Percentiles rank a stretch among this genome's conserved stretches.
Conservation (phyloP, 352 stramenopile genomes). For the Phytophthora lateralis region DNA sequence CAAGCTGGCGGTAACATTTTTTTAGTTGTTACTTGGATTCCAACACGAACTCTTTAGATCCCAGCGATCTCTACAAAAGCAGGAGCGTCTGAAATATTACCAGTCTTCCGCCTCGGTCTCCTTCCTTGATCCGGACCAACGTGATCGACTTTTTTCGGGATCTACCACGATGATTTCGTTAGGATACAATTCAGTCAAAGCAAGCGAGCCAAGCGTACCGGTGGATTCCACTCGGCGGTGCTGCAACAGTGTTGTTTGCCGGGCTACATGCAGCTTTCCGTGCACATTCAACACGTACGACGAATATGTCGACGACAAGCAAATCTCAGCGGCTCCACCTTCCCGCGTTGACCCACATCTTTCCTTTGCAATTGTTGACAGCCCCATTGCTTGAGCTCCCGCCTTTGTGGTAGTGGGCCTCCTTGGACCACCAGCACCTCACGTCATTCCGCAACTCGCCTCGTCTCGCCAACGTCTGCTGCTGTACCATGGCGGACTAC, state of each 20-base stretch:
- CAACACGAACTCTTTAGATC: background rate
- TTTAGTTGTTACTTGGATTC: background rate
- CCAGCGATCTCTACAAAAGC: no score
- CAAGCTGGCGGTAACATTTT: background rate
- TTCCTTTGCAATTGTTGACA: slow-evolving; percentile 23
- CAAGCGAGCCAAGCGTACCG: background rate
- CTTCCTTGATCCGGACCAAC: background rate
- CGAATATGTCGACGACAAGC: slow-evolving; percentile 11
- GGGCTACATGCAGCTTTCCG: no score
- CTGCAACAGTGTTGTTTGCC: no score
- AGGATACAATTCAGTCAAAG: background rate
- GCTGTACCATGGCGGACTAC: slow-evolving; percentile 35
- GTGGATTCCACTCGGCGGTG: background rate
- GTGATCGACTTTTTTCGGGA: no score
- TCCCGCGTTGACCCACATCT: slow-evolving; percentile 1
- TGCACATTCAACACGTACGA: background rate
- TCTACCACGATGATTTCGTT: no score
- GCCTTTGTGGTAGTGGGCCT: slow-evolving; percentile 16
- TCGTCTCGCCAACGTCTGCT: slow-evolving; percentile 10
- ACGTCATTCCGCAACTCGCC: slow-evolving; percentile 24
- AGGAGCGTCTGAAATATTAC: background rate
- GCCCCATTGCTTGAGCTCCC: background rate
- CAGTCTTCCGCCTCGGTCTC: background rate
- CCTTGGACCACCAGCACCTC: slow-evolving; percentile 24
- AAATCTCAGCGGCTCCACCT: slow-evolving; percentile 10